Base-by-base conservation (phyloP, 768 basidiomycete genomes). In the Naganishia vaughanmartiniae region DNA sequence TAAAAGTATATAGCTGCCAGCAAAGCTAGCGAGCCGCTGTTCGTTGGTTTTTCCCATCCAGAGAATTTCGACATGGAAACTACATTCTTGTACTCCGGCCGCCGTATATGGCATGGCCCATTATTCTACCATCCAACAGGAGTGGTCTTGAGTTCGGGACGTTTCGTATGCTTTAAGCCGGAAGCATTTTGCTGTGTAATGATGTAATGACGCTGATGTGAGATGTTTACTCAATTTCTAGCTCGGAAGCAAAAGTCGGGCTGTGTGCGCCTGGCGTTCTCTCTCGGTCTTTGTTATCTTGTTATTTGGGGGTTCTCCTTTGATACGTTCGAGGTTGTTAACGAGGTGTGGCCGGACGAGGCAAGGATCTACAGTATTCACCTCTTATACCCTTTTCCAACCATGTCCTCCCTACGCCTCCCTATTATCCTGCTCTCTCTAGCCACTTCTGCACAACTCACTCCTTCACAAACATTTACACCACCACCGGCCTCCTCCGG, bases 401-500 rank as follows among this genome's bases (percentile, higher is more conserved):
- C 67, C 34, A 54, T 68, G 54, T 21, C 54, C 33, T n/a, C 24
- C 34, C 67, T 54, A 28, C 30, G 48, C 31, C 53, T 56, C 34
- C 24, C 36, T 19, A 12, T 53, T 26, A 42, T 53, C 28, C 69
- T 70, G 19, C 24, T 54, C 36, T 30, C 51, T 34, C 45, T 65
- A 30, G 17, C 54, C 28, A 26, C 65, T 24, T 10, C 45, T 2
- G 77, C 77, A 15, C 79, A 80, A 67, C 73, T 80, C 39, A 78
- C 76, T 7, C 79, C 79, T 6, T 48, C 42, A 17, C 45, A 60
- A 14, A 58, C 58, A 21, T 69, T 33, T 45, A 54, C 42, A 17
- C 69, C 69, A 30, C 69, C 69, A 0, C 28, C 54, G 4, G 31
- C 69, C 28, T 39, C 51, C 34, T n/a, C 51, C 12, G 69, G 57